A percentile compares a stretch with the other conserved stretches of the same genome.
These are phyloP conservation scores for Penicillium waksmanii DNA, from an alignment of 495 filamentous ascomycete genomes.

Conservation along the genomic window DNA sequence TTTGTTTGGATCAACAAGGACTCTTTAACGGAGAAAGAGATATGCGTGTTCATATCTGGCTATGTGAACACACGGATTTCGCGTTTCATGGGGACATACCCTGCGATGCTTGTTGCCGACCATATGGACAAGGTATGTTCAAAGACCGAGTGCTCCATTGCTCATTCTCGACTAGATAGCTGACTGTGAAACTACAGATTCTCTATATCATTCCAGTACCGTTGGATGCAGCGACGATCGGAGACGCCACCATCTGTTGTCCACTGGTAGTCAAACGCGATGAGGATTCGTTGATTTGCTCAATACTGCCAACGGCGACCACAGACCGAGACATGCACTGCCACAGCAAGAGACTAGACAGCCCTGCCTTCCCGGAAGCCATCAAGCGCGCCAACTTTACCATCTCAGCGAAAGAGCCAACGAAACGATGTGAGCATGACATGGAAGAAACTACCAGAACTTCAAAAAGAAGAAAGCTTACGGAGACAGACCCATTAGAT, in stretches of 20 bases:
- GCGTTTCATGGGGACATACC: slow-evolving; percentile 23
- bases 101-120: slow-evolving; percentile 30
- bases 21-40: slow-evolving; percentile 17
- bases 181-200: slow-evolving; percentile 12
- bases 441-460: background rate
- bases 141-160: background rate
- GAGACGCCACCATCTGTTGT: slow-evolving; percentile 32
- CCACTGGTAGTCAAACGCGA: slow-evolving; percentile 31
- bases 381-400: slow-evolving; percentile 11
- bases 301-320: slow-evolving; percentile 29
- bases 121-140: slow-evolving; percentile 29
- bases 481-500: background rate
- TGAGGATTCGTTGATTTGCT: slow-evolving; percentile 26
- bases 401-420: background rate
- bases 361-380: slow-evolving; percentile 9
- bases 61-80: slow-evolving; percentile 22
- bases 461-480: background rate
- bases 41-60: slow-evolving; percentile 31
- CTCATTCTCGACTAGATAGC: too few species aligned
- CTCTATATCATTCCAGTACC: slow-evolving; percentile 33
- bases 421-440: background rate
- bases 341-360: background rate
- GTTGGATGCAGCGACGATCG: slow-evolving; percentile 31
- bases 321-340: slow-evolving; percentile 15
- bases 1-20: slow-evolving; percentile 21